Evolutionary conservation across 441 rosid genomes (phyloP).

Genomic region (Biscutella laevigata): DNA sequence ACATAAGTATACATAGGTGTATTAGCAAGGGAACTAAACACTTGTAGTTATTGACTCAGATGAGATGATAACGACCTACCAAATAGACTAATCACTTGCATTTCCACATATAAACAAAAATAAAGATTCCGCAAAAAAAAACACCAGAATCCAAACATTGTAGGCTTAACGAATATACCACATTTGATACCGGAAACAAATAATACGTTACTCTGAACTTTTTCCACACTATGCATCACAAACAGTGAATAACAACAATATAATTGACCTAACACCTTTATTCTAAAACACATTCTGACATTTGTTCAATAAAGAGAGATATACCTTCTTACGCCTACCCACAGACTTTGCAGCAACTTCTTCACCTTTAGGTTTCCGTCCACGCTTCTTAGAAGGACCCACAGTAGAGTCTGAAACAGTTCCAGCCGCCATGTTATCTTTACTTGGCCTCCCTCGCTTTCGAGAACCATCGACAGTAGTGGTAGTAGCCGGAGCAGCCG

Average conservation of each 20-base stretch:
- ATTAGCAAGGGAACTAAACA: neutral
- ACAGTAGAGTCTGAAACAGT: constrained; percentile 19
- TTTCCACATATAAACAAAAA: neutral
- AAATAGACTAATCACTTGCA: constrained; percentile 1
- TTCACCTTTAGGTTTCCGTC: constrained; percentile 37
- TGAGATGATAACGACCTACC: constrained; percentile 1
- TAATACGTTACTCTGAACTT: neutral
- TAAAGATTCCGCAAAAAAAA: neutral
- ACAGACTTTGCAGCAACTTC: constrained; percentile 30
- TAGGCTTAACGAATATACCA: neutral
- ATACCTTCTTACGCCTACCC: constrained; percentile 69
- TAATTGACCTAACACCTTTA: neutral
- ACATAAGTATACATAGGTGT: constrained; percentile 1
- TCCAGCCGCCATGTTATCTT: constrained; percentile 1
- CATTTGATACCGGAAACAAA: neutral
- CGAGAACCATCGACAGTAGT: neutral
- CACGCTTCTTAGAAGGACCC: constrained; percentile 44
- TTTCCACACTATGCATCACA: neutral
- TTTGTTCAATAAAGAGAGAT: neutral
- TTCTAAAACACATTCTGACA: neutral
- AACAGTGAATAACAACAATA: neutral
- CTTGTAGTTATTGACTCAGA: neutral
- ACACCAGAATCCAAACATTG: neutral
- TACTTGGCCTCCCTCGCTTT: constrained; percentile 58
- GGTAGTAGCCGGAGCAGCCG: neutral